Conservation (phyloP, 179 eudicot species). For the Amaranthus tricolor region DNA sequence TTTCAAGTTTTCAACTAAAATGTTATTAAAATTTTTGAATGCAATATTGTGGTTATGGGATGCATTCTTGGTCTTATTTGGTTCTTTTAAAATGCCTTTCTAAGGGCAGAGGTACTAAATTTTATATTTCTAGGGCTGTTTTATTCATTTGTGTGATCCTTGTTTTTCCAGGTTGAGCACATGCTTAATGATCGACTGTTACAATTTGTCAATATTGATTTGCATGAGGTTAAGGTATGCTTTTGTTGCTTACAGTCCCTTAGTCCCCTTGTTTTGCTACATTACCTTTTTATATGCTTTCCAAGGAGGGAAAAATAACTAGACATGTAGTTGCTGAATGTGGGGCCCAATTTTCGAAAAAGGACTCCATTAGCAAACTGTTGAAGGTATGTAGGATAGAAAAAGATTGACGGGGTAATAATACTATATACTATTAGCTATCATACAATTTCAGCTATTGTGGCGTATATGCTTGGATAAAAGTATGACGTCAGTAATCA, state of each 20-base stretch:
- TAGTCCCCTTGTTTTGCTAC: neutral
- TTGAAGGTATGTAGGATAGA: no score
- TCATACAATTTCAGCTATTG: constrained; percentile 6
- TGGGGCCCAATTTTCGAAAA: no score
- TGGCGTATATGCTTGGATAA: neutral
- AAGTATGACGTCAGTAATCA: neutral
- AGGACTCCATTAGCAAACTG: no score
- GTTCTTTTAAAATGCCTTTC: constrained; percentile 61
- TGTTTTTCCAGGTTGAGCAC: constrained; percentile 79
- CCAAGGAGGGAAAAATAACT: no score
- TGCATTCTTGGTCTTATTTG: neutral
- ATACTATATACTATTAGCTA: neutral
- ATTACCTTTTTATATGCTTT: no score
- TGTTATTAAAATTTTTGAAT: no score
- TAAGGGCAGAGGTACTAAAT: constrained; percentile 71
- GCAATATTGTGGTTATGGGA: no score
- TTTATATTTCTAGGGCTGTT: constrained; percentile 7
- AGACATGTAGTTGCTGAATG: no score
- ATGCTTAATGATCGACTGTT: constrained; percentile 86
- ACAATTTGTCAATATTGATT: constrained; percentile 90
- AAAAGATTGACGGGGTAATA: constrained; percentile 40
- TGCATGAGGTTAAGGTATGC: constrained; percentile 93
- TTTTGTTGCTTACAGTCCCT: neutral
- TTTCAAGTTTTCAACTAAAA: no score
- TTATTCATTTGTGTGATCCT: constrained; percentile 20